Base-by-base conservation (phyloP, 768 basidiomycete genomes). In the Nidularia sp. region DNA sequence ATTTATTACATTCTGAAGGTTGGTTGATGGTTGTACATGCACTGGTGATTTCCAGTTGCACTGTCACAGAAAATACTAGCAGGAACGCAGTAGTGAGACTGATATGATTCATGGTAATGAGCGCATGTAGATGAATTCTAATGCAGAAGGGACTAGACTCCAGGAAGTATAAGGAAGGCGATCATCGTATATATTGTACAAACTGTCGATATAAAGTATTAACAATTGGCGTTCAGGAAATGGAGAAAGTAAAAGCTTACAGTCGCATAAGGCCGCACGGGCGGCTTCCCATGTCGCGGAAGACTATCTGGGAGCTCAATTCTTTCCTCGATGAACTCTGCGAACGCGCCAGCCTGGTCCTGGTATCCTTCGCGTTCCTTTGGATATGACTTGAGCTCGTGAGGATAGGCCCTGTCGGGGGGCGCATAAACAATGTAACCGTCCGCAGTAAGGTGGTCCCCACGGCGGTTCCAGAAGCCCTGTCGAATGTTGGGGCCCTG, bases 381-480 rank as follows among this genome's bases (percentile, higher is more conserved):
- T 1, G 88, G 88, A 57, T 90, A 88, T 1, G 74, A 66, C 41
- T 69, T 66, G 25, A 90, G 71, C 6, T 90, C 88, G 0, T 61
- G 55, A 1, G 88, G 88, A 57, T 83, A 83, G n/a, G 76, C 74
- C 45, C 66, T 63, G 6, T 73, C 65, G 0, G 63, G 66, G 1
- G 88, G 88, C 6, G 85, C 86, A 51, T 84, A 88, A 32, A 90
- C 86, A 55, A 88, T 71, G 57, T 70, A 84, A 45, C 75, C 74
- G 15, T 71, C 66, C 18, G 63, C 49, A 18, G 83, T 85, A 47
- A 86, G 74, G 57, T 88, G 80, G 62, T 90, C 88, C 0, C 88
- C 88, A 1, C 87, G 80, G n/a, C 76, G 62, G 57, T 90, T 90
- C 88, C 88, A 90, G 57, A 71, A 81, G 1, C 88, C 88, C 34